Evolutionary conservation across 2,329 filamentous ascomycete genomes (phyloP).

Genomic region (Xylaria sp.): DNA sequence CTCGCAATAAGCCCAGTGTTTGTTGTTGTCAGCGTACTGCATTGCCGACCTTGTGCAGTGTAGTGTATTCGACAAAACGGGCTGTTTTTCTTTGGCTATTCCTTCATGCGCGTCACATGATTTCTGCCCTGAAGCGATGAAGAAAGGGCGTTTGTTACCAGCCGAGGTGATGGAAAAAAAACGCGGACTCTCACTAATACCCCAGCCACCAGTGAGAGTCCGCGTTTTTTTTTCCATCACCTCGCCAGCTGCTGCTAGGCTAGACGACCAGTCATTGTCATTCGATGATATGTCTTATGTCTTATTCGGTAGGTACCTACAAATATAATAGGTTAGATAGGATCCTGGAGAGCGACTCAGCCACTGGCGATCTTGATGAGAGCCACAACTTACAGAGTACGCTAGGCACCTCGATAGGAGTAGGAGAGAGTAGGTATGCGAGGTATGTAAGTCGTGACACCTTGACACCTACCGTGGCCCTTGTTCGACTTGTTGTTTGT

Average conservation of each 20-base stretch:
- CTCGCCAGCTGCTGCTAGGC: not conserved
- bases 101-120: conserved; percentile 31
- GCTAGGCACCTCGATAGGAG: not conserved
- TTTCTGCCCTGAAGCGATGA: conserved; percentile 6
- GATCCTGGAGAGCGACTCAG: conserved; percentile 20
- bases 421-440: no score
- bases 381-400: conserved; percentile 18
- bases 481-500: not conserved
- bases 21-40: conserved; percentile 12
- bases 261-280: conserved; percentile 5
- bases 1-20: not conserved
- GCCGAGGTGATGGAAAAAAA: no score
- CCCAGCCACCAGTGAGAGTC: no score
- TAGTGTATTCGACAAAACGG: not conserved
- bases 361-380: conserved; percentile 26
- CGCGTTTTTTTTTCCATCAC: no score
- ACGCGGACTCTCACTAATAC: no score
- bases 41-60: not conserved
- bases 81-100: conserved; percentile 5
- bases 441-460: not conserved
- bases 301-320: not conserved
- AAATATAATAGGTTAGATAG: not conserved
- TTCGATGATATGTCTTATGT: not conserved
- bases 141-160: not conserved
- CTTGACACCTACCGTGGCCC: not conserved